Evolutionary conservation across 2,329 filamentous ascomycete genomes (phyloP).

Genomic region (Tolypocladium nubicola): DNA sequence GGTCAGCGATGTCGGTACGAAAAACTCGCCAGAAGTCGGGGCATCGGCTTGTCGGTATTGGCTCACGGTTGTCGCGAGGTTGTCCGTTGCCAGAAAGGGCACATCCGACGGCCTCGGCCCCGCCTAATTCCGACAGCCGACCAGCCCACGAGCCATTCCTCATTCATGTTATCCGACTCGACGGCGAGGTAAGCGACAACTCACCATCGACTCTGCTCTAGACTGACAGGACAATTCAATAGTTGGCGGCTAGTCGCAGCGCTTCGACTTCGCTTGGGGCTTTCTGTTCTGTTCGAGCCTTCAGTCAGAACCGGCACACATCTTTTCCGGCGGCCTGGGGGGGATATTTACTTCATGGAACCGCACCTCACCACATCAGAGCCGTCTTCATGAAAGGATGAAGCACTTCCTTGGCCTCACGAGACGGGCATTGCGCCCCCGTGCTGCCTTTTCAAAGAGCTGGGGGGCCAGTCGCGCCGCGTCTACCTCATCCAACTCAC

Average conservation of each 20-base stretch:
- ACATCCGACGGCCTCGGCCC: neutral
- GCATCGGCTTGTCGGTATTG: neutral
- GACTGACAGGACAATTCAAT: neutral
- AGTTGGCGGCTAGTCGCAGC: neutral
- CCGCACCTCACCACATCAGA: neutral
- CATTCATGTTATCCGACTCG: neutral
- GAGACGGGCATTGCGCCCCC: neutral
- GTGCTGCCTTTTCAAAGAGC: neutral
- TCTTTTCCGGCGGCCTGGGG: neutral
- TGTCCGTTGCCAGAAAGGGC: neutral
- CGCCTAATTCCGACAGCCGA: neutral
- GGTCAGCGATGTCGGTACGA: neutral
- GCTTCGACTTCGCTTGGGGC: neutral
- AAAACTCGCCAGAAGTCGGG: too few relatives aligned
- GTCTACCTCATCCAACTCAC: neutral
- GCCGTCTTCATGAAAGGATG: neutral
- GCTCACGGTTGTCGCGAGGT: too few relatives aligned
- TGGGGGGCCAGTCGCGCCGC: neutral
- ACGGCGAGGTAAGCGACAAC: neutral
- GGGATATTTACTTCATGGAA: neutral
- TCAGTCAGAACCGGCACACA: neutral
- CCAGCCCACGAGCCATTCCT: neutral
- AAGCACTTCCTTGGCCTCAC: neutral
- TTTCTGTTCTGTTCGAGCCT: neutral
- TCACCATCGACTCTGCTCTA: neutral